phyloP scores from a whole-genome alignment of 2,329 filamentous ascomycete species.

The Penicillium sp. region DNA sequence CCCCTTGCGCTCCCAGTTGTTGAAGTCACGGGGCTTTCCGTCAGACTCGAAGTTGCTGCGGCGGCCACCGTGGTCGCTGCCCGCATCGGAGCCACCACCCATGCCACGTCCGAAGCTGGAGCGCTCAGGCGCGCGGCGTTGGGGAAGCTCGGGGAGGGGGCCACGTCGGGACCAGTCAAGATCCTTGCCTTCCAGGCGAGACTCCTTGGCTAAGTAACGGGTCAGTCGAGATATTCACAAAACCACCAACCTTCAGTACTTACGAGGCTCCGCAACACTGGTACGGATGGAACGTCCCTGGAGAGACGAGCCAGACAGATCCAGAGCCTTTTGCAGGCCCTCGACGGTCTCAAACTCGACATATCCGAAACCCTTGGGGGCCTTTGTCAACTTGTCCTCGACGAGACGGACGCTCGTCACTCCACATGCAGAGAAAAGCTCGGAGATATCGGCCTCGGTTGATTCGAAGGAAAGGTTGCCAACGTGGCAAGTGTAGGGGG shows the following conservation, averaged over 20 bases:
- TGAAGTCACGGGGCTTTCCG: conserved; percentile 74
- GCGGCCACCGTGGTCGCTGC: conserved; percentile 63
- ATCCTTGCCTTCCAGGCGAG: conserved; percentile 72
- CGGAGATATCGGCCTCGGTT: conserved; percentile 74
- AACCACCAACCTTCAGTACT: conserved; percentile 11
- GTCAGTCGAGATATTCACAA: conserved; percentile 33
- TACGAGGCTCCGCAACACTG: conserved; percentile 97
- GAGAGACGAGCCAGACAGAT: conserved; percentile 76
- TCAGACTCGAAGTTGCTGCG: conserved; percentile 69
- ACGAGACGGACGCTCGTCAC: conserved; percentile 93
- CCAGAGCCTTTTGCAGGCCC: conserved; percentile 85
- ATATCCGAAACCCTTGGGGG: conserved; percentile 97
- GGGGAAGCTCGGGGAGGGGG: conserved; percentile 72
- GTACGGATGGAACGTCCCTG: conserved; percentile 87
- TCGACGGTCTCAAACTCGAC: conserved; percentile 88
- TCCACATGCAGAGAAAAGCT: conserved; percentile 81
- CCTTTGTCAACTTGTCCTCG: conserved; percentile 88
- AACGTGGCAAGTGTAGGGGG: conserved; percentile 91
- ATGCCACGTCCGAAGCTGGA: conserved; percentile 56
- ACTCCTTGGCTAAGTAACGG: conserved; percentile 68
- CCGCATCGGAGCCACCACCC: conserved; percentile 54
- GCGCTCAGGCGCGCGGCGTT: conserved; percentile 55
- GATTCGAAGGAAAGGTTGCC: conserved; percentile 97
- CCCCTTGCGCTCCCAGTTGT: conserved; percentile 93
- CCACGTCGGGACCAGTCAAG: conserved; percentile 94